A percentile compares a stretch with the other conserved stretches of the same genome.
Evolutionary conservation across 208 protist genomes (phyloP).

Genomic region (Leptomonas pyrrhocoris): DNA sequence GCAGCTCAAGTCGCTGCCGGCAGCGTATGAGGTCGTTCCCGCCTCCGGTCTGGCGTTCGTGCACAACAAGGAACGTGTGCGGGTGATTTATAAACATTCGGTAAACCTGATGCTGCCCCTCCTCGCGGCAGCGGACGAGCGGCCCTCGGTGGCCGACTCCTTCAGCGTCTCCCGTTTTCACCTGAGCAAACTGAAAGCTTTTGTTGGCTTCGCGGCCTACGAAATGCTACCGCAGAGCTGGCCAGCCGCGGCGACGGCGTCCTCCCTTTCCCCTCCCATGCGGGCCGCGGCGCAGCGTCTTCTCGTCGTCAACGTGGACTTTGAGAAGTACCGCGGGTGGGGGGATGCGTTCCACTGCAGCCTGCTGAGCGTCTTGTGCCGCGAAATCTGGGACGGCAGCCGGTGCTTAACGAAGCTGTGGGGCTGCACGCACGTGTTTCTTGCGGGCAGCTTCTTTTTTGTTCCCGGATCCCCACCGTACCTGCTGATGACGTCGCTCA

Average conservation of each 20-base stretch:
- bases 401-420: conserved; percentile 2
- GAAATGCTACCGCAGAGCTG: neutral
- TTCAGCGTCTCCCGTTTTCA: conserved; percentile 8
- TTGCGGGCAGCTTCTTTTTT: conserved; percentile 27
- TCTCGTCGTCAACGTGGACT: conserved; percentile 24
- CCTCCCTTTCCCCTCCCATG: neutral
- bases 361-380: conserved; percentile 12
- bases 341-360: conserved; percentile 4
- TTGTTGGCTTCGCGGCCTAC: conserved; percentile 8
- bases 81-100: neutral
- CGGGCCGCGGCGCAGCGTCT: neutral
- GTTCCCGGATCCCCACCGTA: conserved; percentile 14
- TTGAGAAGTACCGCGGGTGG: conserved; percentile 9
- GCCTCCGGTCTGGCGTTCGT: conserved; percentile 3
- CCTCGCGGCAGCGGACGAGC: neutral
- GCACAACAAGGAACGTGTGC: conserved; percentile 1
- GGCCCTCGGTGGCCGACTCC: conserved; percentile 12
- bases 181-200: conserved; percentile 11
- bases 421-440: conserved; percentile 20
- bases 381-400: conserved; percentile 15
- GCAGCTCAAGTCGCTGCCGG: conserved; percentile 13
- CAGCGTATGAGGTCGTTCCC: neutral
- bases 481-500: conserved; percentile 14
- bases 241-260: neutral
- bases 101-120: conserved; percentile 9